A percentile compares a stretch with the other conserved stretches of the same genome.
phyloP scores from a whole-genome alignment of 2,329 filamentous ascomycete genomes.

The Myotisia sp. region DNA sequence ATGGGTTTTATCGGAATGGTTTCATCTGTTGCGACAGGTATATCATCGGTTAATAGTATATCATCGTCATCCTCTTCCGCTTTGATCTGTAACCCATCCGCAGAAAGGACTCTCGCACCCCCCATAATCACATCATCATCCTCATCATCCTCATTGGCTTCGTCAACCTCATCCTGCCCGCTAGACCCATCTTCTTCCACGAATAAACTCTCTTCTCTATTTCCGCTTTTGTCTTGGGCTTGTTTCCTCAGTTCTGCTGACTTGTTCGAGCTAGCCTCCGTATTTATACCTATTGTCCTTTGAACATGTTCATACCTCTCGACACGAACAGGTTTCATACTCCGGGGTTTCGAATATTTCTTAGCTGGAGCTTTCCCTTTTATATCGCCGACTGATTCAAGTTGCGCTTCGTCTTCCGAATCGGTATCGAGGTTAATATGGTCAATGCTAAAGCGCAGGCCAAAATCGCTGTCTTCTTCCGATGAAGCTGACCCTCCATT shows the following conservation, averaged over 20 bases:
- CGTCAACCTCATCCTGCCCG: conserved; percentile 16
- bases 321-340: conserved; percentile 41
- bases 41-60: conserved; percentile 23
- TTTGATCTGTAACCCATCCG: conserved; percentile 34
- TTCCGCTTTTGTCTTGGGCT: conserved; percentile 20
- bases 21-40: conserved; percentile 18
- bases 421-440: conserved; percentile 43
- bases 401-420: conserved; percentile 29
- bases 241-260: conserved; percentile 28
- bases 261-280: conserved; percentile 36
- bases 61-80: conserved; percentile 40
- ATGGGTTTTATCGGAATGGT: conserved; percentile 3
- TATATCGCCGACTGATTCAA: conserved; percentile 21
- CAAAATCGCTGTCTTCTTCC: conserved; percentile 36
- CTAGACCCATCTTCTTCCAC: conserved; percentile 17
- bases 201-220: conserved; percentile 21
- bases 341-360: conserved; percentile 13
- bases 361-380: conserved; percentile 17
- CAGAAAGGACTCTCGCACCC: conserved; percentile 26
- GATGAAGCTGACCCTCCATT: conserved; percentile 23
- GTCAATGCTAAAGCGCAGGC: conserved; percentile 41
- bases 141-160: conserved; percentile 16
- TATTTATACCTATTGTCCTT: conserved; percentile 39
- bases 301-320: conserved; percentile 43
- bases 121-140: conserved; percentile 25